These are phyloP conservation scores for Rhamnella rubrinervis DNA, from an alignment of 331 rosid species.

Conservation along the genomic window DNA sequence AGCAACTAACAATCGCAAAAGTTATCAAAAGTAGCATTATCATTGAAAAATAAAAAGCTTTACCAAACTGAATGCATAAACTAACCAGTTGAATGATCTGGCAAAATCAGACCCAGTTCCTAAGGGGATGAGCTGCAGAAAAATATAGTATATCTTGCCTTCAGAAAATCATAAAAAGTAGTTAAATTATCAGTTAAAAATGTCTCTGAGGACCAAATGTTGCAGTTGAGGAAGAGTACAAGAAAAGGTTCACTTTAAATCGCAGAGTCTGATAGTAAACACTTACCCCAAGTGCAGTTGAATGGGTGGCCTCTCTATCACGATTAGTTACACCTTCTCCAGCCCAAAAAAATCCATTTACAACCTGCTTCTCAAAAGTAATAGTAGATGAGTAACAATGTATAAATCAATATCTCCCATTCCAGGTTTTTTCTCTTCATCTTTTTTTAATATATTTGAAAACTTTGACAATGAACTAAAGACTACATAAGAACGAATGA, in stretches of 20 bases:
- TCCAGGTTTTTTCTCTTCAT: not conserved
- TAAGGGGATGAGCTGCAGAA: conserved; percentile 84
- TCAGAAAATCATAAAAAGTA: conserved; percentile 21
- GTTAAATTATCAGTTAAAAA: conserved; percentile 11
- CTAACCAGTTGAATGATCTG: conserved; percentile 83
- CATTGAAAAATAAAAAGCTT: not conserved
- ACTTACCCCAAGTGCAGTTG: conserved; percentile 98
- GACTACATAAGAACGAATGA: no score
- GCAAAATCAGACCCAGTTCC: conserved; percentile 98
- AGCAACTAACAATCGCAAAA: conserved; percentile 7
- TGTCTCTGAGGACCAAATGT: conserved; percentile 20
- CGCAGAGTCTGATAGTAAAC: conserved; percentile 15
- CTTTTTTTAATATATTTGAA: no score
- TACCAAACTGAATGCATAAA: conserved; percentile 21
- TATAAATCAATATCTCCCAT: not conserved
- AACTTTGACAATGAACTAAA: no score
- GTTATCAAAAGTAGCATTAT: not conserved
- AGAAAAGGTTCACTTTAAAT: conserved; percentile 16
- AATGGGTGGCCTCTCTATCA: conserved; percentile 44
- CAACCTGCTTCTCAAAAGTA: conserved; percentile 60
- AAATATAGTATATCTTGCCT: conserved; percentile 20
- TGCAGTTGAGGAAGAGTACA: conserved; percentile 11
- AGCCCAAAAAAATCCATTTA: conserved; percentile 96
- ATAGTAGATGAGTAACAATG: conserved; percentile 5
- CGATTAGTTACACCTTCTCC: conserved; percentile 74